Percentiles rank a stretch among this genome's conserved stretches.
Evolutionary conservation across 164 flowering plant species (phyloP).

Genomic region (Stephania yunnanensis): DNA sequence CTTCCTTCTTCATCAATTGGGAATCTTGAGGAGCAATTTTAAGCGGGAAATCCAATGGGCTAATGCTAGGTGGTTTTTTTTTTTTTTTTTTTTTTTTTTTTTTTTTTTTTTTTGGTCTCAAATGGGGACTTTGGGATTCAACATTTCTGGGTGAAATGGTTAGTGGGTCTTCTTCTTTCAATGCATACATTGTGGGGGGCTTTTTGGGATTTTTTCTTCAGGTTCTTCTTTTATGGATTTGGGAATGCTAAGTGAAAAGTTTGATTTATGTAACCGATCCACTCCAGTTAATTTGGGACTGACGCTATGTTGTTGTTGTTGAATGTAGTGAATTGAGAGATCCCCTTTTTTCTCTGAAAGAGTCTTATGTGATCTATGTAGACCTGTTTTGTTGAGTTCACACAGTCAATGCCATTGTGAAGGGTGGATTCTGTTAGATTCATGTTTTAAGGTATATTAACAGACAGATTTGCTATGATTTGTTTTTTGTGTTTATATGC

Average conservation of each 20-base stretch:
- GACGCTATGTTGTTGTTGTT: too few species aligned
- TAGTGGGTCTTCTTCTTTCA: not conserved
- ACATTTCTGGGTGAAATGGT: not conserved
- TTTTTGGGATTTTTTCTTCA: not conserved
- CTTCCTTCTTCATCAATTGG: not conserved
- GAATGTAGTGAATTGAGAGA: slow-evolving; percentile 16
- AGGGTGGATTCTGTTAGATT: not conserved
- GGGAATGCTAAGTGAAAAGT: slow-evolving; percentile 38
- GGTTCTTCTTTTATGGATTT: slow-evolving; percentile 24
- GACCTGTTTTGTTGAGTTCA: too few species aligned
- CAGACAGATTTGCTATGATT: not conserved
- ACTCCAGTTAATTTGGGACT: too few species aligned
- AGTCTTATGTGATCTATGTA: too few species aligned
- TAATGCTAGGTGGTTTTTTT: slow-evolving; percentile 2
- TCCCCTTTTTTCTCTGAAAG: slow-evolving; percentile 4
- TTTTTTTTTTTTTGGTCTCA: not conserved
- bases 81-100: not conserved
- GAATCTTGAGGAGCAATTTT: not conserved
- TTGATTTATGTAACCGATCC: too few species aligned
- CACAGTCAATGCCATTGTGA: too few species aligned
- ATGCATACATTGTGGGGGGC: not conserved
- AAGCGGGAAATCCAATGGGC: not conserved
- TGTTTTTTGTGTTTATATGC: not conserved
- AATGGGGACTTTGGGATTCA: not conserved
- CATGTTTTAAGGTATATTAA: not conserved